Percentiles rank a stretch among this genome's conserved stretches.
phyloP scores from a whole-genome alignment of 129 eudicot species.

The Helianthus tuberosus region DNA sequence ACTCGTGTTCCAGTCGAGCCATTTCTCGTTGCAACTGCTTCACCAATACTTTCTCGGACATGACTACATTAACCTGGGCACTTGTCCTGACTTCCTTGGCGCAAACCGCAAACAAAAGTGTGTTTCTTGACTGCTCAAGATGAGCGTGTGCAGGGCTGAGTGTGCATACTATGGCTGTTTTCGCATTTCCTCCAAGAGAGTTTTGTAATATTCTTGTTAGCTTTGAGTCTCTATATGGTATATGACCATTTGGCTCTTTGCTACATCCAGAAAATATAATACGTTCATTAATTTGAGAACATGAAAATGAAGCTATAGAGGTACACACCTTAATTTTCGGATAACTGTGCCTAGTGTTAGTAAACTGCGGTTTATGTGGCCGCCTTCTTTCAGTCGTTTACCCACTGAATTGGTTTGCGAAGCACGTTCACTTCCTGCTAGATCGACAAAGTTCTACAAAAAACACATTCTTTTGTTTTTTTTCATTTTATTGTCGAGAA shows the following conservation, averaged over 20 bases:
- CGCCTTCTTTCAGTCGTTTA: conserved; percentile 40
- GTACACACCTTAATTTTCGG: conserved; percentile 41
- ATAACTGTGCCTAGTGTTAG: conserved; percentile 44
- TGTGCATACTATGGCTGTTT: conserved; percentile 91
- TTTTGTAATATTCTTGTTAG: conserved; percentile 89
- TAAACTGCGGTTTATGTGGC: conserved; percentile 46
- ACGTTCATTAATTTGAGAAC: conserved; percentile 3
- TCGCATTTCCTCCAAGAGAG: conserved; percentile 93
- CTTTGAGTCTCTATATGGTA: conserved; percentile 96
- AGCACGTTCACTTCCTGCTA: conserved; percentile 47
- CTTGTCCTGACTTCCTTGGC: conserved; percentile 86
- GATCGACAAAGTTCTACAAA: conserved; percentile 44
- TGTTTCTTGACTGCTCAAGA: conserved; percentile 93
- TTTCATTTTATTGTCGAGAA: not conserved
- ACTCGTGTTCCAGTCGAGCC: conserved; percentile 63
- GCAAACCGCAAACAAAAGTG: conserved; percentile 83
- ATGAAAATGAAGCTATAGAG: not conserved
- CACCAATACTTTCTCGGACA: conserved; percentile 89
- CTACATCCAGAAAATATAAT: conserved; percentile 40
- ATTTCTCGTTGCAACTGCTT: conserved; percentile 74
- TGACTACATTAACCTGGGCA: conserved; percentile 85
- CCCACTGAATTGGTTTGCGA: conserved; percentile 36
- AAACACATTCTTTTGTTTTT: not conserved
- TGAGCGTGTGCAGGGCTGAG: conserved; percentile 89
- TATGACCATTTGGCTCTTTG: conserved; percentile 74